phyloP scores from a whole-genome alignment of 1,139 yeast species.

The Debaryomyces coudertii region DNA sequence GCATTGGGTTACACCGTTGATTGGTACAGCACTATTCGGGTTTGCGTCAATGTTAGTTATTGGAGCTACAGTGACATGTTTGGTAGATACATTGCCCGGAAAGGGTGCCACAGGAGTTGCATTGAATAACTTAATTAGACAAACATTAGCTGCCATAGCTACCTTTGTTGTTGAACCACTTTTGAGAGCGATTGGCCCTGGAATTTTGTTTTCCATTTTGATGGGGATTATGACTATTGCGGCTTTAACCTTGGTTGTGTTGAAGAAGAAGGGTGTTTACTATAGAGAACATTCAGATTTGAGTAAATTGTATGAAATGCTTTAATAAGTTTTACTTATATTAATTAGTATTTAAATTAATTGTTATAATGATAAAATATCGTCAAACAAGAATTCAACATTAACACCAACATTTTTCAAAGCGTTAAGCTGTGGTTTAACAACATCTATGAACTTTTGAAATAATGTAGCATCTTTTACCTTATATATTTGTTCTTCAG shows the following conservation, averaged over 20 bases:
- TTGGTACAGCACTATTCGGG: slow-evolving; percentile 83
- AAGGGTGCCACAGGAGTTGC: slow-evolving; percentile 91
- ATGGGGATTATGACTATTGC: slow-evolving; percentile 58
- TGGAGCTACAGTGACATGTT: slow-evolving; percentile 78
- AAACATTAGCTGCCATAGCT: slow-evolving; percentile 73
- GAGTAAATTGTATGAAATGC: slow-evolving; percentile 54
- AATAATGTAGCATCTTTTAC: slow-evolving; percentile 36
- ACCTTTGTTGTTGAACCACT: slow-evolving; percentile 77
- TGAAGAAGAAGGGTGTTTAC: slow-evolving; percentile 60
- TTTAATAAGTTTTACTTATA: slow-evolving; percentile 19
- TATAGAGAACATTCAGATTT: slow-evolving; percentile 72
- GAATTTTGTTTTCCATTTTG: slow-evolving; percentile 68
- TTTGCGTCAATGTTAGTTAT: slow-evolving; percentile 83
- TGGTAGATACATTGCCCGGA: slow-evolving; percentile 86
- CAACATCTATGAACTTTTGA: slow-evolving; percentile 52
- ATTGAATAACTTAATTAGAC: slow-evolving; percentile 72
- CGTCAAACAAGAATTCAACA: slow-evolving; percentile 63
- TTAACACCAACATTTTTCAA: slow-evolving; percentile 72
- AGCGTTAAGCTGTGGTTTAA: slow-evolving; percentile 62
- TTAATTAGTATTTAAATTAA: slow-evolving; percentile 1
- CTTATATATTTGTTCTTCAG: slow-evolving; percentile 27
- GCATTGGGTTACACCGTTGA: slow-evolving; percentile 75
- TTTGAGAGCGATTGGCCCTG: slow-evolving; percentile 64
- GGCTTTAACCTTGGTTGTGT: slow-evolving; percentile 45
- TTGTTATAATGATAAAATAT: slow-evolving; percentile 19